Percentiles rank a stretch among this genome's conserved stretches.
Evolutionary conservation across 2,329 filamentous ascomycete species (phyloP).

Genomic region (Aspergillus quadricinctus): DNA sequence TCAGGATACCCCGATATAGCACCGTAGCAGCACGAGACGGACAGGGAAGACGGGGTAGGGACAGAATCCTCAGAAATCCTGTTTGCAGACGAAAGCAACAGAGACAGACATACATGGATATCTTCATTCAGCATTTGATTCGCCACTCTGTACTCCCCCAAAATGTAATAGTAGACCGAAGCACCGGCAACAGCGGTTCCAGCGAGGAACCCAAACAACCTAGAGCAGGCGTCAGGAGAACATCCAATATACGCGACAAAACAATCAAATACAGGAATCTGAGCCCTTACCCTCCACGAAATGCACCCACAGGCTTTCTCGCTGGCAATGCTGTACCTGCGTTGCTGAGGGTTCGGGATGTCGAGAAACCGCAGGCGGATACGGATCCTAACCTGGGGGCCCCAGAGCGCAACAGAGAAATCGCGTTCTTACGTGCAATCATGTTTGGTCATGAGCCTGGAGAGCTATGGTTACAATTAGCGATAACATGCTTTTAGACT

Average conservation of each 20-base stretch:
- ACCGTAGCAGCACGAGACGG: constrained; percentile 1
- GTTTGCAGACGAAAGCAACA: background rate
- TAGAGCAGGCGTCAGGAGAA: constrained; percentile 35
- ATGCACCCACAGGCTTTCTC: constrained; percentile 66
- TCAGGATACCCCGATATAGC: background rate
- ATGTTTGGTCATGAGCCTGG: constrained; percentile 7
- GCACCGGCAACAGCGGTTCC: constrained; percentile 75
- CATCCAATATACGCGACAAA: background rate
- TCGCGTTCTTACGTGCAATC: constrained; percentile 12
- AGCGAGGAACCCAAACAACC: constrained; percentile 86
- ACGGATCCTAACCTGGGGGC: constrained; percentile 17
- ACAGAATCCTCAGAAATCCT: background rate
- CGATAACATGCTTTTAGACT: constrained; percentile 1
- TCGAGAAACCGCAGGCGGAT: constrained; percentile 30
- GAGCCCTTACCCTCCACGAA: constrained; percentile 63
- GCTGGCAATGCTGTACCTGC: constrained; percentile 45
- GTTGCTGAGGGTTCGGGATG: constrained; percentile 33
- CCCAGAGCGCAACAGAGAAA: constrained; percentile 14
- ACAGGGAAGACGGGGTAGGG: background rate
- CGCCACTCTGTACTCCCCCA: constrained; percentile 88
- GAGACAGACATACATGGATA: constrained; percentile 77
- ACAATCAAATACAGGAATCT: constrained; percentile 4
- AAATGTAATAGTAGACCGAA: constrained; percentile 84
- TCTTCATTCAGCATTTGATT: constrained; percentile 93
- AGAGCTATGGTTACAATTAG: constrained; percentile 1